These are phyloP conservation scores for Mycena vulgaris DNA, from an alignment of 768 basidiomycete species.

Conservation along the genomic window DNA sequence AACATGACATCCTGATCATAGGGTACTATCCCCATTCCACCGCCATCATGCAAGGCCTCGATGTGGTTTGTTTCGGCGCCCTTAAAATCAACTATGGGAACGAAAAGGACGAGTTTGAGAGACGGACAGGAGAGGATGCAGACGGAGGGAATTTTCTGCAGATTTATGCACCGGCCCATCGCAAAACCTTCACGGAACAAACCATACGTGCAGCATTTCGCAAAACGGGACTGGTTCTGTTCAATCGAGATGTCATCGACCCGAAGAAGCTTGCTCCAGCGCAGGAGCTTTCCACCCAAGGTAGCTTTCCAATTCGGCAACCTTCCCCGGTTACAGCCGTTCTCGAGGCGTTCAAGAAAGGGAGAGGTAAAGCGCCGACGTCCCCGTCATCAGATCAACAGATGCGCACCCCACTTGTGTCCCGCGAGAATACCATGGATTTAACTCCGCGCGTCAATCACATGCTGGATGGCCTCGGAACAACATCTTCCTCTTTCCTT, in stretches of 20 bases:
- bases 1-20: conserved; percentile 2
- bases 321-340: too few relatives aligned
- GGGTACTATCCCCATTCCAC: conserved; percentile 5
- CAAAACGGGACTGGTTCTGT: conserved; percentile 2
- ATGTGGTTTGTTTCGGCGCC: neutral
- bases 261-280: neutral
- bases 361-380: too few relatives aligned
- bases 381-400: too few relatives aligned
- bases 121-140: neutral
- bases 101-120: conserved; percentile 12
- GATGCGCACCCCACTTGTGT: too few relatives aligned
- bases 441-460: too few relatives aligned
- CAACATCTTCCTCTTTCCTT: too few relatives aligned
- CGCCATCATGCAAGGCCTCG: neutral
- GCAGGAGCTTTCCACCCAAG: neutral
- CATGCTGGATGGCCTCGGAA: too few relatives aligned
- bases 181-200: neutral
- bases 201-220: neutral
- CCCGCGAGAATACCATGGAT: too few relatives aligned
- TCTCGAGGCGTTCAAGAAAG: too few relatives aligned
- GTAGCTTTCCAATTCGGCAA: too few relatives aligned
- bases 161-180: conserved; percentile 5
- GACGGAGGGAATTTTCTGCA: neutral
- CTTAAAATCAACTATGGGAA: conserved; percentile 9
- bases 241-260: neutral